These are phyloP conservation scores for Trichoderma orchidacearum DNA, from an alignment of 495 filamentous ascomycete species.

Conservation along the genomic window DNA sequence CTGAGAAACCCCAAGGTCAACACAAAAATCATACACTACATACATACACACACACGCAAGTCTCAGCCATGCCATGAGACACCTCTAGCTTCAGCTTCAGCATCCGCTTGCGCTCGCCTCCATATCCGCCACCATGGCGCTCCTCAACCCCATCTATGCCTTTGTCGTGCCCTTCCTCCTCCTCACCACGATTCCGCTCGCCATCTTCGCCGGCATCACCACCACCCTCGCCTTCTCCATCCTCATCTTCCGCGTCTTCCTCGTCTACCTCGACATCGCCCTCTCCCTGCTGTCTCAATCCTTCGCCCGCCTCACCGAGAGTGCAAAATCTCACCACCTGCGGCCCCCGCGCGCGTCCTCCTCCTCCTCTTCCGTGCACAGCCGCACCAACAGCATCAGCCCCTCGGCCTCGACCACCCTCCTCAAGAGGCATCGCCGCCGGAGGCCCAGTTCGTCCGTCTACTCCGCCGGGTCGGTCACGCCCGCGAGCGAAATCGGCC, in stretches of 20 bases:
- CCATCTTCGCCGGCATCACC: slow-evolving; percentile 55
- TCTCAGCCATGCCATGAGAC: not conserved
- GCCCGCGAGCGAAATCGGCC: slow-evolving; percentile 15
- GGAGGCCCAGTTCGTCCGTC: slow-evolving; percentile 2
- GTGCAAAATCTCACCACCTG: not conserved
- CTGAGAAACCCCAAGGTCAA: not conserved
- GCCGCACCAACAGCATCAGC: slow-evolving; percentile 2
- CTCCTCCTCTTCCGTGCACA: not conserved
- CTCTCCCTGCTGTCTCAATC: slow-evolving; percentile 44
- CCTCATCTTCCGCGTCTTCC: slow-evolving; percentile 47
- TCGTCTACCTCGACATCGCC: slow-evolving; percentile 59
- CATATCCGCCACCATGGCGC: slow-evolving; percentile 31
- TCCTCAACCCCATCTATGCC: slow-evolving; percentile 33
- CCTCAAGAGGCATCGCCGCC: slow-evolving; percentile 6
- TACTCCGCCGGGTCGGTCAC: slow-evolving; percentile 17
- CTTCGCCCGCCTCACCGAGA: slow-evolving; percentile 24
- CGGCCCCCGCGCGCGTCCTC: not conserved
- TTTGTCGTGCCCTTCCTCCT: slow-evolving; percentile 49
- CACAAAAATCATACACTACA: not conserved
- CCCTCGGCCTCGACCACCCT: not conserved
- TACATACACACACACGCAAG: not conserved
- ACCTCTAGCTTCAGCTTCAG: not conserved
- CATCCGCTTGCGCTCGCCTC: not conserved
- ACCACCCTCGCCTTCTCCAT: slow-evolving; percentile 50
- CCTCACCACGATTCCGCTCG: slow-evolving; percentile 53